A percentile compares a stretch with the other conserved stretches of the same genome.
phyloP scores from a whole-genome alignment of 1,139 yeast genomes.

The Candida sp. region DNA sequence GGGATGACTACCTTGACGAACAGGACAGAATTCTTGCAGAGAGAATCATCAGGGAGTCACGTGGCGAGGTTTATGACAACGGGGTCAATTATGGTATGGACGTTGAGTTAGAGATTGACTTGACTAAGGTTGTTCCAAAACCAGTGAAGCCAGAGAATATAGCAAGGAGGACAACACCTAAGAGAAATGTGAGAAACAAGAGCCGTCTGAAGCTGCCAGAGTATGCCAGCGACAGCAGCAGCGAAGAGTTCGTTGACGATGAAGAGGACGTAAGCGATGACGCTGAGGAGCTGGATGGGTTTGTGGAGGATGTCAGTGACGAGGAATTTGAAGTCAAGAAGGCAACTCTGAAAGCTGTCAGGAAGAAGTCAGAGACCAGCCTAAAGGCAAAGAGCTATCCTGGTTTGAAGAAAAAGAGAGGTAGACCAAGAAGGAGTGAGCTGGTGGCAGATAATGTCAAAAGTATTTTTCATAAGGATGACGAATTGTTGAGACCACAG shows the following conservation, averaged over 20 bases:
- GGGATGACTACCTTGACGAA: slow-evolving; percentile 25
- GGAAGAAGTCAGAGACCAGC: slow-evolving; percentile 2
- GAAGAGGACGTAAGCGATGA: slow-evolving; percentile 22
- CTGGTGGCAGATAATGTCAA: slow-evolving; percentile 34
- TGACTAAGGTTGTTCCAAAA: slow-evolving; percentile 10
- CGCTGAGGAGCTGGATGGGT: slow-evolving; percentile 27
- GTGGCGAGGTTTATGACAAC: slow-evolving; percentile 15
- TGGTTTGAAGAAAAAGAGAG: slow-evolving; percentile 19
- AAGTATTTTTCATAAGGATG: slow-evolving; percentile 40
- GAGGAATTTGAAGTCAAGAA: slow-evolving; percentile 6
- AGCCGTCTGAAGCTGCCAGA: not conserved
- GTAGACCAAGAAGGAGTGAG: slow-evolving; percentile 41
- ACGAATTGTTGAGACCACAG: slow-evolving; percentile 14
- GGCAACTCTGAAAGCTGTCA: no score
- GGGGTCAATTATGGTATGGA: slow-evolving; percentile 29
- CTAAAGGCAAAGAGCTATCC: not conserved
- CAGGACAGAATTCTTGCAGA: slow-evolving; percentile 56
- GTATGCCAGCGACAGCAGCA: slow-evolving; percentile 8
- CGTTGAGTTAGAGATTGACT: slow-evolving; percentile 36
- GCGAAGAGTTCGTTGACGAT: slow-evolving; percentile 5
- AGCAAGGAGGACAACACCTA: not conserved
- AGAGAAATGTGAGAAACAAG: slow-evolving; percentile 5
- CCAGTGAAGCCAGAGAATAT: not conserved
- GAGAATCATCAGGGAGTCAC: slow-evolving; percentile 31
- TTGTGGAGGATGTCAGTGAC: slow-evolving; percentile 8